Conservation (phyloP, 192 early-diverging fungal species). For the Rhizophagus clarus region DNA sequence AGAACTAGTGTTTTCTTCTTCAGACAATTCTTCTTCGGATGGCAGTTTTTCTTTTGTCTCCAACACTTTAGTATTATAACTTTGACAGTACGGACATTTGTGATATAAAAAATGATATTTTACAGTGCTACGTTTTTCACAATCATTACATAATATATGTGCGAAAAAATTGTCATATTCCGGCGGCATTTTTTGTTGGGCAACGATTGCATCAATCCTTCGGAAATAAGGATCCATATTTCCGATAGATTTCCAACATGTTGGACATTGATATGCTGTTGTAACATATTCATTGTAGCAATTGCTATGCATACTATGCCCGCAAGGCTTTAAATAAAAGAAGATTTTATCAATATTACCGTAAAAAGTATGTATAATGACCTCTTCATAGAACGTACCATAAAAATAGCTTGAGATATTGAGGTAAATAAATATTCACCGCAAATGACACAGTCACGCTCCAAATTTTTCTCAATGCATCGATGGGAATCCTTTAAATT, state of each 20-base stretch:
- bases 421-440: conserved; percentile 94
- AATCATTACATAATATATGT: conserved; percentile 93
- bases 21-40: not conserved
- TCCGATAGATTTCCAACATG: conserved; percentile 89
- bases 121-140: conserved; percentile 79
- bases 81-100: conserved; percentile 81
- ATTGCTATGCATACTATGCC: conserved; percentile 88
- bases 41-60: conserved; percentile 47
- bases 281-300: conserved; percentile 85
- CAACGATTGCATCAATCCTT: conserved; percentile 81
- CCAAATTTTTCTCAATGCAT: conserved; percentile 90
- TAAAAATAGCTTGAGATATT: conserved; percentile 76
- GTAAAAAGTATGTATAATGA: too few species aligned
- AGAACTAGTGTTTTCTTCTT: not conserved
- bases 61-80: conserved; percentile 91
- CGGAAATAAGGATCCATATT: conserved; percentile 81
- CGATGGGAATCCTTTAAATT: conserved; percentile 73
- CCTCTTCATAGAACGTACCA: conserved; percentile 54
- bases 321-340: conserved; percentile 67
- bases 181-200: conserved; percentile 82
- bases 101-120: conserved; percentile 97
- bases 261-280: conserved; percentile 93
- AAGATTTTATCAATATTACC: not conserved
- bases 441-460: conserved; percentile 95
- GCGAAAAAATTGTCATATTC: conserved; percentile 79